phyloP scores from a whole-genome alignment of 2,329 filamentous ascomycete species.

The Fulvia fulva region DNA sequence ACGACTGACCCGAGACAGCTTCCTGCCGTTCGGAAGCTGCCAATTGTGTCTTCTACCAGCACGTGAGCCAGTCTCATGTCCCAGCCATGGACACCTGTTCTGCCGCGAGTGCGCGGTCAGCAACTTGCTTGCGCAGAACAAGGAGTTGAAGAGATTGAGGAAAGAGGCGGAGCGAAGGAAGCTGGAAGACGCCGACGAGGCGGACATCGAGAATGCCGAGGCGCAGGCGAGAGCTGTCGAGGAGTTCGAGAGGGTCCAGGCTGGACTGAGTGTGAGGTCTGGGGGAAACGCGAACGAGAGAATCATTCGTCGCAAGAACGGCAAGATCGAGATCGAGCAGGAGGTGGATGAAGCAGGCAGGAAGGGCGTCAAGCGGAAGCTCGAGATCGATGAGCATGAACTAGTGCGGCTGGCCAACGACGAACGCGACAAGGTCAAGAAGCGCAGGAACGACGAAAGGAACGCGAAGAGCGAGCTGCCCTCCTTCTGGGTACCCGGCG shows the following conservation, averaged over 20 bases:
- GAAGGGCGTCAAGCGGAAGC: constrained; percentile 67
- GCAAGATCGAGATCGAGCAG: constrained; percentile 28
- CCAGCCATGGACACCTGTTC: constrained; percentile 77
- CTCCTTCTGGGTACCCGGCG: constrained; percentile 88
- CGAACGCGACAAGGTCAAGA: constrained; percentile 67
- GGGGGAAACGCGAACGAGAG: constrained; percentile 43
- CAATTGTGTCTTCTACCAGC: constrained; percentile 79
- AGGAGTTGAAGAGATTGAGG: constrained; percentile 81
- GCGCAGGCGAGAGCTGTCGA: constrained; percentile 65
- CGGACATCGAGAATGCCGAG: constrained; percentile 62
- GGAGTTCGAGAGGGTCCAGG: constrained; percentile 83
- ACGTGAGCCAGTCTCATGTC: constrained; percentile 77
- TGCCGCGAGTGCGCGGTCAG: constrained; percentile 89
- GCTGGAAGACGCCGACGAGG: constrained; percentile 59
- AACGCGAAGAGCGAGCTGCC: constrained; percentile 68
- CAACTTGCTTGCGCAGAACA: constrained; percentile 86
- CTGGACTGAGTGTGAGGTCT: constrained; percentile 48
- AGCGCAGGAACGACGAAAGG: constrained; percentile 59
- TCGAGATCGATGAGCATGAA: constrained; percentile 74
- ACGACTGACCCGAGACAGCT: constrained; percentile 84
- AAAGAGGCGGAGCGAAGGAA: constrained; percentile 58
- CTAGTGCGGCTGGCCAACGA: constrained; percentile 64
- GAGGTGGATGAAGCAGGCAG: constrained; percentile 23
- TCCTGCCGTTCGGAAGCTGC: constrained; percentile 86
- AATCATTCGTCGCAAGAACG: constrained; percentile 41